Evolutionary conservation across 345 rosid genomes (phyloP).

Genomic region (Geranium brycei): DNA sequence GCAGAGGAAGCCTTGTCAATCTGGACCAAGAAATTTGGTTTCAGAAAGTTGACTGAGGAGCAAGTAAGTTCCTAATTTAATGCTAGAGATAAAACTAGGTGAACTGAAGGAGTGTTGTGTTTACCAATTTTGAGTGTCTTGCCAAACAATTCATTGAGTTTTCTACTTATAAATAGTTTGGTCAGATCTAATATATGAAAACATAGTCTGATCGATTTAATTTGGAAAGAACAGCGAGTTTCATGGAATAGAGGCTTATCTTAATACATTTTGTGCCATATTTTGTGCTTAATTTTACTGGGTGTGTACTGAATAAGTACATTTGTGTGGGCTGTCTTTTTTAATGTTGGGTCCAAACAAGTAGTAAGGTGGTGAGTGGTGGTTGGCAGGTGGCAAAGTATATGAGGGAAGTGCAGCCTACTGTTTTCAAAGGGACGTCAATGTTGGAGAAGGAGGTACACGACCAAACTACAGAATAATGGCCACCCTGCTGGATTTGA

Average conservation of each 20-base stretch:
- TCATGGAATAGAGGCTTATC: too few relatives aligned
- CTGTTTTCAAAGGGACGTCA: slow-evolving; percentile 74
- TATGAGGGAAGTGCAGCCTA: slow-evolving; percentile 58
- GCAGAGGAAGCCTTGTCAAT: slow-evolving; percentile 92
- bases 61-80: slow-evolving; percentile 36
- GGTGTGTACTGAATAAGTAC: neutral
- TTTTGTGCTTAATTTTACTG: too few relatives aligned
- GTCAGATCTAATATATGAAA: too few relatives aligned
- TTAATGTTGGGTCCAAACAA: too few relatives aligned
- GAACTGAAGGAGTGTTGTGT: neutral
- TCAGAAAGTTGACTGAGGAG: slow-evolving; percentile 58
- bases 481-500: neutral
- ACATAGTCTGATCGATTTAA: too few relatives aligned
- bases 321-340: neutral
- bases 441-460: slow-evolving; percentile 71
- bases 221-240: too few relatives aligned
- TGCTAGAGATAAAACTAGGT: neutral
- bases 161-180: too few relatives aligned
- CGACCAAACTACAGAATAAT: slow-evolving; percentile 17
- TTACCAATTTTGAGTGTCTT: too few relatives aligned
- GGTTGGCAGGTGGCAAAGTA: slow-evolving; percentile 43
- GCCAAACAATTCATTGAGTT: too few relatives aligned
- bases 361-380: neutral
- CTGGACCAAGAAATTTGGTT: slow-evolving; percentile 86
- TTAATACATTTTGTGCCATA: too few relatives aligned